Evolutionary conservation across 140 eudicot genomes (phyloP).

Genomic region (Flaveria floridana): DNA sequence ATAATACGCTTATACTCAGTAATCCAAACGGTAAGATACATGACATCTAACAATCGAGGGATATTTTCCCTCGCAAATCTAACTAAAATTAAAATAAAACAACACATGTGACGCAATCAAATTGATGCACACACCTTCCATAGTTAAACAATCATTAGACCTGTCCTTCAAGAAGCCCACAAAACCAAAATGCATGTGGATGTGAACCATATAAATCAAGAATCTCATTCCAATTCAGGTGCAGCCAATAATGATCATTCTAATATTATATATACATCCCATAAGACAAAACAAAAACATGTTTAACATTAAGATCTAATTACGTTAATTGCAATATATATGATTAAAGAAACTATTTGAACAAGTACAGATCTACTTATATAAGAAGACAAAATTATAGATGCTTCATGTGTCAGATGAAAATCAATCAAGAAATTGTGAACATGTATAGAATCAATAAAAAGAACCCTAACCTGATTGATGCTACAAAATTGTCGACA

Average conservation of each 20-base stretch:
- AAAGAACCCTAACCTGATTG: constrained; percentile 41
- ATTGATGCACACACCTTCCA: not conserved
- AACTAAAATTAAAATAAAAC: not conserved
- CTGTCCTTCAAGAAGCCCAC: constrained; percentile 21
- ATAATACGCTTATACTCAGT: not conserved
- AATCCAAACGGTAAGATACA: not conserved
- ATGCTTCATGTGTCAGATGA: constrained; percentile 1
- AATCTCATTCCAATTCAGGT: constrained; percentile 7
- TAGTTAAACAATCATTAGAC: constrained; percentile 7
- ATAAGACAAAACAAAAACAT: constrained; percentile 30
- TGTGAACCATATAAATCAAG: constrained; percentile 17
- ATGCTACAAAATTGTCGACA: constrained; percentile 14
- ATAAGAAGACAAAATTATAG: constrained; percentile 23
- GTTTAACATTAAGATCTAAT: constrained; percentile 31
- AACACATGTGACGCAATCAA: constrained; percentile 16
- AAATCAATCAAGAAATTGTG: constrained; percentile 24
- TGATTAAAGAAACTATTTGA: constrained; percentile 26
- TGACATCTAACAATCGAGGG: not conserved
- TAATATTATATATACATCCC: constrained; percentile 15
- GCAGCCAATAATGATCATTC: constrained; percentile 15
- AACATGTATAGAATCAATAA: constrained; percentile 22
- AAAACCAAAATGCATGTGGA: constrained; percentile 20
- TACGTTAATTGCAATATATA: constrained; percentile 21
- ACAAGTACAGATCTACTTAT: constrained; percentile 34
- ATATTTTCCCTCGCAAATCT: not conserved